Evolutionary conservation across 345 rosid species (phyloP).

Genomic region (Angophora floribunda): DNA sequence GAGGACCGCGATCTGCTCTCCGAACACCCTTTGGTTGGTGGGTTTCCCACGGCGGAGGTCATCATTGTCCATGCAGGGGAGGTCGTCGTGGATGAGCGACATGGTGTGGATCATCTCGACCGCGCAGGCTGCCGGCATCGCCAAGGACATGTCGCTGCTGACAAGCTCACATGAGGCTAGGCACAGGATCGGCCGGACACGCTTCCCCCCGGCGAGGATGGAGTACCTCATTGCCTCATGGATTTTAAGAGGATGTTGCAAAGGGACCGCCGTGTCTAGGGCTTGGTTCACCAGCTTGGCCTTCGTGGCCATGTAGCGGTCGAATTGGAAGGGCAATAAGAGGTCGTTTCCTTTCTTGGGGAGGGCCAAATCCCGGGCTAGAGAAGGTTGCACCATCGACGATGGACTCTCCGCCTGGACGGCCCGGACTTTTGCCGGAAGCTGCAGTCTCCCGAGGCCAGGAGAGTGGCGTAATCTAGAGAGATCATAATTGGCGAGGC

Average conservation of each 20-base stretch:
- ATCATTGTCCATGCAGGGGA: slow-evolving; percentile 70
- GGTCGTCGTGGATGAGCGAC: slow-evolving; percentile 63
- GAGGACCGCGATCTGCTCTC: slow-evolving; percentile 47
- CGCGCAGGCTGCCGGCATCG: slow-evolving; percentile 59
- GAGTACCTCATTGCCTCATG: slow-evolving; percentile 72
- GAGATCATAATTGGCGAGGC: background rate
- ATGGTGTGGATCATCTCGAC: slow-evolving; percentile 69
- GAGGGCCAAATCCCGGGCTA: background rate
- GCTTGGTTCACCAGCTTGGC: slow-evolving; percentile 37
- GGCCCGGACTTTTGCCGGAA: background rate
- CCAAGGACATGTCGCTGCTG: slow-evolving; percentile 31
- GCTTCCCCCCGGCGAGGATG: slow-evolving; percentile 55
- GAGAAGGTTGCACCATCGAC: background rate
- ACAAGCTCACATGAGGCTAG: slow-evolving; percentile 57
- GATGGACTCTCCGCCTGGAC: background rate
- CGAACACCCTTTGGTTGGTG: slow-evolving; percentile 41
- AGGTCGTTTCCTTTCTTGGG: background rate
- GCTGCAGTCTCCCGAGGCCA: background rate
- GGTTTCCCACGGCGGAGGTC: slow-evolving; percentile 59
- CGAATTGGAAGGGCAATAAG: slow-evolving; percentile 4
- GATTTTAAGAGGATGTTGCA: slow-evolving; percentile 29
- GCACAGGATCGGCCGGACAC: slow-evolving; percentile 55
- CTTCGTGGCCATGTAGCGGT: slow-evolving; percentile 15
- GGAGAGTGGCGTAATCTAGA: background rate
- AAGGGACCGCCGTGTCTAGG: slow-evolving; percentile 37